phyloP scores from a whole-genome alignment of 2,329 filamentous ascomycete genomes.

The Orbilia quercus region DNA sequence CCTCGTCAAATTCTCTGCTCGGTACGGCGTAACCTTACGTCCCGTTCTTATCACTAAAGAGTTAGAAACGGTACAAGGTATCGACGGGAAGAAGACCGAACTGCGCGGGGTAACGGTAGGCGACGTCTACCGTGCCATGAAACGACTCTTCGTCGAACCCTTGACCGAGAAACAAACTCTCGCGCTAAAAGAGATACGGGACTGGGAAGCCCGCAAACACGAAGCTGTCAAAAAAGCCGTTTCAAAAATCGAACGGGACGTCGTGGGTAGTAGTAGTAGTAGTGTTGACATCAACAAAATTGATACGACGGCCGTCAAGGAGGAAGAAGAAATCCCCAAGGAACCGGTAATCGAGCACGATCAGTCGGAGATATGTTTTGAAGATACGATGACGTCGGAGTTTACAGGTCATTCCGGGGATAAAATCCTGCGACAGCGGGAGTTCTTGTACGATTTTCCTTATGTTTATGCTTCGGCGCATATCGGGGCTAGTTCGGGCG shows the following conservation, averaged over 20 bases:
- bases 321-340: conserved; percentile 22
- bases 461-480: conserved; percentile 53
- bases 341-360: conserved; percentile 48
- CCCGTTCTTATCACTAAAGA: conserved; percentile 43
- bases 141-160: conserved; percentile 42
- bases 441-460: conserved; percentile 50
- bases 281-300: too few species aligned
- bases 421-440: conserved; percentile 31
- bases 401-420: conserved; percentile 22
- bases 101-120: conserved; percentile 36
- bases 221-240: conserved; percentile 36
- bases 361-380: conserved; percentile 34
- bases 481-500: conserved; percentile 7
- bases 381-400: conserved; percentile 20
- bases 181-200: conserved; percentile 33
- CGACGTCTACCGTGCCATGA: conserved; percentile 44
- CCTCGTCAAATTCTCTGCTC: conserved; percentile 36
- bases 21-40: conserved; percentile 39
- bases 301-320: not conserved
- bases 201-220: conserved; percentile 47
- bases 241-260: conserved; percentile 29
- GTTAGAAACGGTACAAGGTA: not conserved
- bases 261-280: not conserved
- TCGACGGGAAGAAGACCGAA: not conserved
- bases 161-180: conserved; percentile 32